These are phyloP conservation scores for Sphagnum magellanicum DNA, from an alignment of 228 moss, liverwort and hornwort genomes.

Conservation along the genomic window DNA sequence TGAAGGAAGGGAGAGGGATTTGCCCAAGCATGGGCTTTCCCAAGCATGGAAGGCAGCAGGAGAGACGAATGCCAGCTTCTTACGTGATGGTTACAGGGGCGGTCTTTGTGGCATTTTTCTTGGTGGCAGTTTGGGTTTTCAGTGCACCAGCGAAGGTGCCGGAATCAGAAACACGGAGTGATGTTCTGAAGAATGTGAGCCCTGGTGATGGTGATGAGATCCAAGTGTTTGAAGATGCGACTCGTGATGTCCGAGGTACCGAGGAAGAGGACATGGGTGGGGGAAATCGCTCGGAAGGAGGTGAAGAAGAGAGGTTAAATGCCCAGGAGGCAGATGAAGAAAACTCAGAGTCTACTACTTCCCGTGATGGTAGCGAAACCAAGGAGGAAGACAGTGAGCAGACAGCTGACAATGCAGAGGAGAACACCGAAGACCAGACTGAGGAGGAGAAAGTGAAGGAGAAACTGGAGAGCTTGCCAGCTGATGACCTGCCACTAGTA, in stretches of 20 bases:
- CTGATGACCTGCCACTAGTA: constrained; percentile 13
- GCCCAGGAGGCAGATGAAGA: not conserved
- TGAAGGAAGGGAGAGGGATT: constrained; percentile 3
- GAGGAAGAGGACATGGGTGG: not conserved
- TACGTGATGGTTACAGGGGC: constrained; percentile 38
- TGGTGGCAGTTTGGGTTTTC: constrained; percentile 67
- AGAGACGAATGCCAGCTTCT: constrained; percentile 46
- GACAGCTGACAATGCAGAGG: not conserved
- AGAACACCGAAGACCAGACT: not conserved
- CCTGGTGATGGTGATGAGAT: not conserved
- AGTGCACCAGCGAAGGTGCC: constrained; percentile 51
- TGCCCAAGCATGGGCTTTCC: constrained; percentile 23
- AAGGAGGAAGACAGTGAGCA: not conserved
- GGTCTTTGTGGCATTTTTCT: constrained; percentile 41
- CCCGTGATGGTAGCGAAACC: not conserved
- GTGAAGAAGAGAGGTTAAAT: not conserved
- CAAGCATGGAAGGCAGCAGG: constrained; percentile 16
- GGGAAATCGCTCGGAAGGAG: not conserved
- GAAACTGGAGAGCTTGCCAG: constrained; percentile 7
- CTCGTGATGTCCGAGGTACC: constrained; percentile 1
- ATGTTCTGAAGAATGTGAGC: not conserved
- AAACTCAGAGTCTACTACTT: not conserved
- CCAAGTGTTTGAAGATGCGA: not conserved
- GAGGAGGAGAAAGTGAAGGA: not conserved
- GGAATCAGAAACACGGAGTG: constrained; percentile 1